phyloP scores from a whole-genome alignment of 2,329 filamentous ascomycete genomes.

The Ophiostoma ulmi region DNA sequence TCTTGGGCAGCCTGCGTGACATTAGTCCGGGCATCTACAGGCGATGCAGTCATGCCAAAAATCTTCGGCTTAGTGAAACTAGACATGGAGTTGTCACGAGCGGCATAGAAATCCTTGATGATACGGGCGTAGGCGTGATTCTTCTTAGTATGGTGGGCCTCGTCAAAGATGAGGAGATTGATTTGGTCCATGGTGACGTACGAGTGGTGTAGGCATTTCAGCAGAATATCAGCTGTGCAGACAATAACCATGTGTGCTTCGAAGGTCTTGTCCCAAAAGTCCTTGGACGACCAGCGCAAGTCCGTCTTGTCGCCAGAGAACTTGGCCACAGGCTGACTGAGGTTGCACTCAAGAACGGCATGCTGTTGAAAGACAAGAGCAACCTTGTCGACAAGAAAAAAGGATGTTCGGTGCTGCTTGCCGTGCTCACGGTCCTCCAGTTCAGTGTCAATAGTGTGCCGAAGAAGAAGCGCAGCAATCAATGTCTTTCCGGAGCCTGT shows the following conservation, averaged over 20 bases:
- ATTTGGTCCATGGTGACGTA: constrained; percentile 78
- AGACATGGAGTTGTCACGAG: constrained; percentile 36
- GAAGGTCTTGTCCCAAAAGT: constrained; percentile 50
- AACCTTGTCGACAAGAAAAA: constrained; percentile 89
- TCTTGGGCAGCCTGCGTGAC: constrained; percentile 64
- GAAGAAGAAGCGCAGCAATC: constrained; percentile 83
- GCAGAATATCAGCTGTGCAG: constrained; percentile 83
- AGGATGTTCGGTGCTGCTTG: constrained; percentile 60
- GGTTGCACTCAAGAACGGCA: constrained; percentile 72
- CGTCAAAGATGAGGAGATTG: constrained; percentile 89
- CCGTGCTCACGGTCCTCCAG: constrained; percentile 62
- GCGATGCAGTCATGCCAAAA: constrained; percentile 95
- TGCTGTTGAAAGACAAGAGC: constrained; percentile 87
- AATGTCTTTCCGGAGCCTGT: constrained; percentile 95
- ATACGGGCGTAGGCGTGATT: constrained; percentile 86
- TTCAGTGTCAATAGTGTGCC: constrained; percentile 71
- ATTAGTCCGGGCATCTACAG: constrained; percentile 76
- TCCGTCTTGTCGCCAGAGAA: constrained; percentile 66
- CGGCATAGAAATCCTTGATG: constrained; percentile 77
- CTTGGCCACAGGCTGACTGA: constrained; percentile 67
- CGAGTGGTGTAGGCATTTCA: constrained; percentile 69
- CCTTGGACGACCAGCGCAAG: constrained; percentile 36
- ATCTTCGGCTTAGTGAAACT: constrained; percentile 61
- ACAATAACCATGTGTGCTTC: constrained; percentile 74
- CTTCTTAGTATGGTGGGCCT: constrained; percentile 94